Base-by-base conservation (phyloP, 75 land plant genomes). In the Pinus taeda region DNA sequence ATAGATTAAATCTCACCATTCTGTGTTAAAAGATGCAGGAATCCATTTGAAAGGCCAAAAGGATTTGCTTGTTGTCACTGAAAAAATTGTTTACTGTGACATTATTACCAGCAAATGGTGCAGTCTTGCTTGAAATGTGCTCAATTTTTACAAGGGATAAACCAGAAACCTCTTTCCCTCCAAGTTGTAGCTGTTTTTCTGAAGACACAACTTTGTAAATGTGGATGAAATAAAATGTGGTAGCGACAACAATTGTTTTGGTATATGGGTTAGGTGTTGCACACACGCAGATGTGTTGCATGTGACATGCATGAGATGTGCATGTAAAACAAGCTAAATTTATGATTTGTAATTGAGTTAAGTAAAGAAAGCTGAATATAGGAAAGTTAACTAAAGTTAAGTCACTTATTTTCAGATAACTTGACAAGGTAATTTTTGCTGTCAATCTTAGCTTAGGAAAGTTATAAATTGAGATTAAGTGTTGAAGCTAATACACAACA, bases 81-180 rank as follows among this genome's bases (percentile, higher is more conserved):
- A 91, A 89, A 71, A 91, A 85, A 80, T 93, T 93, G 85, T 93
- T 89, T 79, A 89, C 83, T n/a, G n/a, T n/a, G n/a, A n/a, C n/a
- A 18, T 71, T 82, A 72, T 83, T 78, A 58, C 72, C 79, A 56
- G 88, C 75, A 81, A 90, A 85, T 30, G 92, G 90, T 15, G 83
- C 87, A 77, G 86, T 89, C 81, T 89, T 86, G 75, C 75, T 84
- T 64, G 89, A 83, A 62, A 80, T 75, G 14, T 89, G 76, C 53
- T 83, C 71, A 24, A 95, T 81, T 75, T 60, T 85, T 30, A 82
- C 87, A 70, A 91, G 85, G 67, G 78, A 85, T 24, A 91, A 77
- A 7, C 89, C 93, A 85, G 87, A 74, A 29, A 83, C 79, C 12
- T 95, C 92, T 75, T 91, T 88, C 75, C 92, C 98, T 75, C 95